These are phyloP conservation scores for Maudiozyma pseudohumilis DNA, from an alignment of 805 yeast genomes.

Conservation along the genomic window DNA sequence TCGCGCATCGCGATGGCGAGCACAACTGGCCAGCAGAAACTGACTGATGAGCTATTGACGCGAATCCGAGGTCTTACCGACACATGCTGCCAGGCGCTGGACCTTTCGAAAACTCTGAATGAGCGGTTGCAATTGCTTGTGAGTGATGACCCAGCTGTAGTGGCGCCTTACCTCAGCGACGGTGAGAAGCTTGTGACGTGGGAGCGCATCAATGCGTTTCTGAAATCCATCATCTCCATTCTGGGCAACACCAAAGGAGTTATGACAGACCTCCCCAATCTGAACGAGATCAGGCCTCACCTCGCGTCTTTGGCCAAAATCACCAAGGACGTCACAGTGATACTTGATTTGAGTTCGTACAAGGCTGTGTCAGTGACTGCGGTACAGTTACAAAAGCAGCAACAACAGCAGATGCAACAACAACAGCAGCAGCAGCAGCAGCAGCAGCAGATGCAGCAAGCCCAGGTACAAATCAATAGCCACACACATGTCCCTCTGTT, in stretches of 20 bases:
- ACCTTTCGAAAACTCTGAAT: slow-evolving; percentile 60
- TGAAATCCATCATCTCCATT: slow-evolving; percentile 75
- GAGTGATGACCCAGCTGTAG: slow-evolving; percentile 9
- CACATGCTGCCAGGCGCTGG: slow-evolving; percentile 73
- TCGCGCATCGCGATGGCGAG: slow-evolving; percentile 51
- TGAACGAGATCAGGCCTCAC: slow-evolving; percentile 70
- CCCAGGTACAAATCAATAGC: slow-evolving; percentile 7
- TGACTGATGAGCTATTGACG: slow-evolving; percentile 32
- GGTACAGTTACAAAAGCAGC: slow-evolving; percentile 12
- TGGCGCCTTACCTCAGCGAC: slow-evolving; percentile 34
- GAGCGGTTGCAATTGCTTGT: slow-evolving; percentile 43
- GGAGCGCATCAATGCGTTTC: slow-evolving; percentile 75
- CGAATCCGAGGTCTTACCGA: slow-evolving; percentile 69
- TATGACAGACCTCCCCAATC: slow-evolving; percentile 68
- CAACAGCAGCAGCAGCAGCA: slow-evolving; percentile 4
- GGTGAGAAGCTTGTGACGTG: slow-evolving; percentile 57
- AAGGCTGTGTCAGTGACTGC: slow-evolving; percentile 24
- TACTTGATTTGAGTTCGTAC: slow-evolving; percentile 59
- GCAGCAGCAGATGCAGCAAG: slow-evolving; percentile 3
- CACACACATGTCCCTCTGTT: slow-evolving; percentile 13
- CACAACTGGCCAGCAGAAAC: slow-evolving; percentile 33
- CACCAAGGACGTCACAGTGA: slow-evolving; percentile 85
- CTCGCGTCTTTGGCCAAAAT: slow-evolving; percentile 76
- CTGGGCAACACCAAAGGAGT: slow-evolving; percentile 75
- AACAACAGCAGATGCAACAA: slow-evolving; percentile 8